These are phyloP conservation scores for Luvunga scandens DNA, from an alignment of 345 rosid species.

Conservation along the genomic window DNA sequence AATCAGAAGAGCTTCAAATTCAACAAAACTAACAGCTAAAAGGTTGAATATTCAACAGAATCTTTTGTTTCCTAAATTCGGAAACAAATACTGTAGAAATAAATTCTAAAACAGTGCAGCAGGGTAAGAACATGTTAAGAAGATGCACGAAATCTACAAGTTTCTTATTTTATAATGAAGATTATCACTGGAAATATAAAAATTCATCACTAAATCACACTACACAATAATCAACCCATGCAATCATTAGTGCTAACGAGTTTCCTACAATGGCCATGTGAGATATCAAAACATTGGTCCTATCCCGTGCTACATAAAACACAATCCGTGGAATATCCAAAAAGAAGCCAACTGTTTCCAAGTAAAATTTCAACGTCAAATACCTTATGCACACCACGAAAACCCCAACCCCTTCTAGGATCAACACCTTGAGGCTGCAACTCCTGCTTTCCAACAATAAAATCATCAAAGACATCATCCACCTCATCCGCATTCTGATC, in stretches of 20 bases:
- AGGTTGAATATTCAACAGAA: neutral
- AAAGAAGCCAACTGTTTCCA: neutral
- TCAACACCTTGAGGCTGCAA: conserved; percentile 76
- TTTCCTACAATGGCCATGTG: neutral
- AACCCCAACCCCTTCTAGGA: conserved; percentile 88
- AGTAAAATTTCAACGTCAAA: neutral
- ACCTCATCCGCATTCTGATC: conserved; percentile 21
- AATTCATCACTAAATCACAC: neutral
- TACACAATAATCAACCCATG: neutral
- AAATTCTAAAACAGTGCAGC: neutral
- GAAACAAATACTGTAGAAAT: neutral
- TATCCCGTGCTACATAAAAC: neutral
- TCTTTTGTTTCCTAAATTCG: neutral
- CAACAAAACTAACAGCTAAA: neutral
- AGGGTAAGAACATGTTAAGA: neutral
- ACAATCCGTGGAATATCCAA: neutral
- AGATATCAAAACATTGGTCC: neutral
- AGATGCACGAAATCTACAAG: neutral
- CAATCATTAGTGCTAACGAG: neutral
- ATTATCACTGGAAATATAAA: neutral
- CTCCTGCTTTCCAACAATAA: conserved; percentile 46
- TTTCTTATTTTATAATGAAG: neutral
- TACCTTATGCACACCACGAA: conserved; percentile 96
- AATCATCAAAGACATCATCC: conserved; percentile 41
- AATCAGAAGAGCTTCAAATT: neutral